These are phyloP conservation scores for Mollisia scopiformis DNA, from an alignment of 2,329 filamentous ascomycete species.

Conservation along the genomic window DNA sequence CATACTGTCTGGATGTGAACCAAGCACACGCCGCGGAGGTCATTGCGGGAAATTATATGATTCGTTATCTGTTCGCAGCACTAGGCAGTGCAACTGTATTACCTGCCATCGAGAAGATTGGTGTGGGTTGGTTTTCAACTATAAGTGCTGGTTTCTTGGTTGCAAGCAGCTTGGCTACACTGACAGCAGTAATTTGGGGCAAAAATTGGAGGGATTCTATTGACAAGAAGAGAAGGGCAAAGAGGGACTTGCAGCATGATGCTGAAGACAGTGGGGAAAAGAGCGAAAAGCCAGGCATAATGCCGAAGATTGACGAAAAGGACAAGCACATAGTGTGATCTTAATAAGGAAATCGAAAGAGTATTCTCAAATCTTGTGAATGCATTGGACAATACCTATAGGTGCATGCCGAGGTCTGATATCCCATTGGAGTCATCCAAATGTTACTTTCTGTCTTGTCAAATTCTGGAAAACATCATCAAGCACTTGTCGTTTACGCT, in stretches of 20 bases:
- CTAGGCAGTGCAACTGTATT: conserved; percentile 71
- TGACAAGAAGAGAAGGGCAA: conserved; percentile 50
- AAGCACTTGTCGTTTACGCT: conserved; percentile 76
- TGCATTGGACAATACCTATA: background rate
- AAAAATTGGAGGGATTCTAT: conserved; percentile 46
- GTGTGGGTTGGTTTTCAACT: conserved; percentile 81
- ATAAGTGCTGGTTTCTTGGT: conserved; percentile 64
- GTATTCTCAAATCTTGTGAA: background rate
- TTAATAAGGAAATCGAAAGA: background rate
- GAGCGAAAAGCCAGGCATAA: background rate
- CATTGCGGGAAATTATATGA: conserved; percentile 78
- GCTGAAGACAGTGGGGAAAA: conserved; percentile 9
- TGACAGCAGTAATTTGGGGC: conserved; percentile 32
- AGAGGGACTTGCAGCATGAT: conserved; percentile 26
- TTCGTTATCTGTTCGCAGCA: conserved; percentile 76
- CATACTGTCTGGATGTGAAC: conserved; percentile 84
- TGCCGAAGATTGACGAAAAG: background rate
- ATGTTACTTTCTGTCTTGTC: conserved; percentile 72
- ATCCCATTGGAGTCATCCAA: conserved; percentile 38
- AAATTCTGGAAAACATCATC: conserved; percentile 80
- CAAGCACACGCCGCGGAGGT: conserved; percentile 72
- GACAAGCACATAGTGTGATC: conserved; percentile 4
- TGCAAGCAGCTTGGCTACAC: conserved; percentile 28
- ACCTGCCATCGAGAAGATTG: conserved; percentile 73
- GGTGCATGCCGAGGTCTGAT: background rate